phyloP scores from a whole-genome alignment of 805 yeast genomes.

The Saturnispora sanitii region DNA sequence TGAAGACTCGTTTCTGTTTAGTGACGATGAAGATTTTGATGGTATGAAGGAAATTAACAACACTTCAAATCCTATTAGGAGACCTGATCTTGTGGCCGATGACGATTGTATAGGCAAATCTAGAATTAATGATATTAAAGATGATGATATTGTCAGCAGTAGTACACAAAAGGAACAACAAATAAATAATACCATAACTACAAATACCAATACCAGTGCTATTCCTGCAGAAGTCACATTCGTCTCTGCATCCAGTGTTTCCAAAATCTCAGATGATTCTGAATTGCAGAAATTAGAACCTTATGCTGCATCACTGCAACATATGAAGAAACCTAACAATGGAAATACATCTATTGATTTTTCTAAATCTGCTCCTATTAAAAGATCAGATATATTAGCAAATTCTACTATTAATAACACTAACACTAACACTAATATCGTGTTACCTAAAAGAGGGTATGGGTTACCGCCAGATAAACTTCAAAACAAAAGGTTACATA shows the following conservation, averaged over 20 bases:
- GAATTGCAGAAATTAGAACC: conserved; percentile 30
- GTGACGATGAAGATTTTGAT: conserved; percentile 34
- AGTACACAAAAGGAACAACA: conserved; percentile 6
- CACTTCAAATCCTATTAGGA: conserved; percentile 7
- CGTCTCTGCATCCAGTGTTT: conserved; percentile 59
- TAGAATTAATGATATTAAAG: background rate
- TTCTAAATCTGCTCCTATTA: conserved; percentile 54
- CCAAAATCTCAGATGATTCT: conserved; percentile 38
- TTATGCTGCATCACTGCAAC: conserved; percentile 49
- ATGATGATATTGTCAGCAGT: background rate
- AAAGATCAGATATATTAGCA: conserved; percentile 24
- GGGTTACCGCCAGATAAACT: conserved; percentile 19
- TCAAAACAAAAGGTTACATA: conserved; percentile 19
- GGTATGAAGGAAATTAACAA: conserved; percentile 1
- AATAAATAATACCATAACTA: conserved; percentile 6
- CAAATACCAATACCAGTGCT: conserved; percentile 7
- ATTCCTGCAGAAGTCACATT: conserved; percentile 30
- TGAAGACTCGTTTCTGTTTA: conserved; percentile 46
- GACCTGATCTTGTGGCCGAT: background rate
- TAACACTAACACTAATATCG: background rate
- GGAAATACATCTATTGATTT: conserved; percentile 51
- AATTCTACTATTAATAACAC: background rate
- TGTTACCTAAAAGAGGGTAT: conserved; percentile 14
- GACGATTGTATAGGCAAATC: background rate
- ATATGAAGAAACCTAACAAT: conserved; percentile 44